phyloP scores from a whole-genome alignment of 2,329 filamentous ascomycete genomes.

The Nothopassalora personata region DNA sequence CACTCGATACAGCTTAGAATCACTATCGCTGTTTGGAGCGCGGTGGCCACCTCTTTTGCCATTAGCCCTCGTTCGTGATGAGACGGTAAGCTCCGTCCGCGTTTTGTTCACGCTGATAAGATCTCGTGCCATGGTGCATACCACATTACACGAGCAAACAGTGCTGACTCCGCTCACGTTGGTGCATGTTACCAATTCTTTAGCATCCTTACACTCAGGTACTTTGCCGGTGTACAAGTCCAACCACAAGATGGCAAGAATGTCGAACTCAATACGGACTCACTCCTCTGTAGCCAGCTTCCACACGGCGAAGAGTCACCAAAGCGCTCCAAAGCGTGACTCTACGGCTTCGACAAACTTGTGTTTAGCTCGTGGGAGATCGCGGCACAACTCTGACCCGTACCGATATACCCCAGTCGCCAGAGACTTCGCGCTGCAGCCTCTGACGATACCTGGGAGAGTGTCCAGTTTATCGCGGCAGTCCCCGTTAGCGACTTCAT shows the following conservation, averaged over 20 bases:
- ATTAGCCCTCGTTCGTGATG: background rate
- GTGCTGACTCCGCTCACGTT: background rate
- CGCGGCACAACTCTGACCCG: background rate
- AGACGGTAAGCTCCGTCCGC: background rate
- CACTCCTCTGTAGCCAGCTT: background rate
- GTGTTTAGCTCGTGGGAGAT: background rate
- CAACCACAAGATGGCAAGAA: background rate
- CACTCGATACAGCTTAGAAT: too few species aligned
- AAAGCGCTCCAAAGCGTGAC: background rate
- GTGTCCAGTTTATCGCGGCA: background rate
- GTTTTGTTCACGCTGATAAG: background rate
- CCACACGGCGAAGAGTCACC: background rate
- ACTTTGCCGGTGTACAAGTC: background rate
- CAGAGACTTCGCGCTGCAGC: background rate
- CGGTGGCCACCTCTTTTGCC: too few species aligned
- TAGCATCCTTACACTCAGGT: background rate
- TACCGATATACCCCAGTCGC: background rate
- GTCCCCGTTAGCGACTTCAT: background rate
- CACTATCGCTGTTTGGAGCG: too few species aligned
- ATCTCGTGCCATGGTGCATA: background rate
- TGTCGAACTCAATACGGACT: background rate
- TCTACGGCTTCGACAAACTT: background rate
- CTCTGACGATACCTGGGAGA: background rate
- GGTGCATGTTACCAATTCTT: background rate
- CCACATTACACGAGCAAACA: background rate